phyloP scores from a whole-genome alignment of 495 filamentous ascomycete species.

The Apiosordaria backusii region DNA sequence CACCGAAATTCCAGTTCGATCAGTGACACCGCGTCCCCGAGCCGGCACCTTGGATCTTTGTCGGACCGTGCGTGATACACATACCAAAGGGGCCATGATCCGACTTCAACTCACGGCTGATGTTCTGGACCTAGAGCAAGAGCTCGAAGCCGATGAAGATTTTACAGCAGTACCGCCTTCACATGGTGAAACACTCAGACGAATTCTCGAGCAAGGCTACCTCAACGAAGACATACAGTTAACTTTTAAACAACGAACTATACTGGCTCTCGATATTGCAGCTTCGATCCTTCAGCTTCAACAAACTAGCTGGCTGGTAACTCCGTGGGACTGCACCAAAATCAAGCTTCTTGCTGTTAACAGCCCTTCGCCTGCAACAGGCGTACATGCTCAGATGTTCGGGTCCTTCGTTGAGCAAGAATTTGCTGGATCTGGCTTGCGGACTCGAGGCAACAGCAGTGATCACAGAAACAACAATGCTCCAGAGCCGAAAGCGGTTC shows the following conservation, averaged over 20 bases:
- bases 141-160: neutral
- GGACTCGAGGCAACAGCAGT: neutral
- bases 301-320: neutral
- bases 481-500: neutral
- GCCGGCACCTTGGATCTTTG: neutral
- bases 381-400: neutral
- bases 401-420: neutral
- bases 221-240: slow-evolving; percentile 9
- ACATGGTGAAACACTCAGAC: neutral
- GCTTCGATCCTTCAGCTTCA: slow-evolving; percentile 16
- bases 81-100: neutral
- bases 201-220: slow-evolving; percentile 3
- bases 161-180: neutral
- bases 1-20: neutral
- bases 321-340: slow-evolving; percentile 1
- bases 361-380: neutral
- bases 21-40: neutral
- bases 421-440: neutral
- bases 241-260: slow-evolving; percentile 12
- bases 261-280: slow-evolving; percentile 18
- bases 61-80: neutral
- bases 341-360: neutral
- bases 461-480: too few species aligned
- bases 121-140: neutral
- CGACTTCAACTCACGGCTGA: neutral